Percentiles rank a stretch among this genome's conserved stretches.
These are phyloP conservation scores for Acanthamoeba sp. DNA, from an alignment of 208 protist genomes.

Conservation along the genomic window DNA sequence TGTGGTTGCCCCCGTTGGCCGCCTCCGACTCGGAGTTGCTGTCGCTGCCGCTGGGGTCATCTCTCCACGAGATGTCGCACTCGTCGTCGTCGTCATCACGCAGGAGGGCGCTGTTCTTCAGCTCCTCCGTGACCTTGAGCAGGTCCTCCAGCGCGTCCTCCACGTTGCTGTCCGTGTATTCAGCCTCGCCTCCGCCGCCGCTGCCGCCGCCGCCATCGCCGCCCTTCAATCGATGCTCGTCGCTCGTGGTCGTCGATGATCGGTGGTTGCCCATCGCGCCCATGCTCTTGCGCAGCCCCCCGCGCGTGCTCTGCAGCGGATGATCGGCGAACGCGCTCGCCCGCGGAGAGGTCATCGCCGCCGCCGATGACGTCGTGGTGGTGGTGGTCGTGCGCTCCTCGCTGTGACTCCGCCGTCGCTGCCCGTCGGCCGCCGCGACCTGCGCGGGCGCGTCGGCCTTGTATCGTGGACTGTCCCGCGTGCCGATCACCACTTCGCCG, in stretches of 20 bases:
- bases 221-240: background rate
- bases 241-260: background rate
- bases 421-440: background rate
- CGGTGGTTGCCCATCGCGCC: constrained; percentile 9
- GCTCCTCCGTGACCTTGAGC: constrained; percentile 1
- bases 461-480: background rate
- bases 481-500: constrained; percentile 3
- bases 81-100: background rate
- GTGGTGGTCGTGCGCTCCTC: background rate
- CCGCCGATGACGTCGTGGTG: no score
- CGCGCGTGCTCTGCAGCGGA: no score
- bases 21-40: background rate
- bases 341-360: no score
- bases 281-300: background rate
- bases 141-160: background rate
- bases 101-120: background rate
- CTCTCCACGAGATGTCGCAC: background rate
- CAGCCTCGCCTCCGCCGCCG: no score
- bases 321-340: no score
- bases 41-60: background rate
- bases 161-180: background rate
- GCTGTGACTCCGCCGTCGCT: background rate
- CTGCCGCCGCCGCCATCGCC: no score
- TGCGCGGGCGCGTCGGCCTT: background rate
- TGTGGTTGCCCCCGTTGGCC: background rate